Evolutionary conservation across 2,329 filamentous ascomycete species (phyloP).

Genomic region (Pseudofabraea citricarpa): DNA sequence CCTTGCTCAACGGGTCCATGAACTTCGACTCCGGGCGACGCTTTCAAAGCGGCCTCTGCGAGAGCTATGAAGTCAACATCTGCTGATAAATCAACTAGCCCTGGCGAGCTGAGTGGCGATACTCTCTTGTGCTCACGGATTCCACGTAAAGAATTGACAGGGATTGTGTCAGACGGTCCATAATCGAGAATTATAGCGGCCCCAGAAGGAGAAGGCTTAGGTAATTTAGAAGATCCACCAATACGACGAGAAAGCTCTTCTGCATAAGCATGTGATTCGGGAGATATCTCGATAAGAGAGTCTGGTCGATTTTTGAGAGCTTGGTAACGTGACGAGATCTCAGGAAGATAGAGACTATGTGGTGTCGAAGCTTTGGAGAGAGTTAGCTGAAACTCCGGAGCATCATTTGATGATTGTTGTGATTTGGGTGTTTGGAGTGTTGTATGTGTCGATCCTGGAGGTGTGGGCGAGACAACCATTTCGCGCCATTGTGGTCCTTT

Average conservation of each 20-base stretch:
- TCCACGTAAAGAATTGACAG: slow-evolving; percentile 83
- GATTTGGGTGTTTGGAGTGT: slow-evolving; percentile 49
- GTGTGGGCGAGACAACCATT: slow-evolving; percentile 68
- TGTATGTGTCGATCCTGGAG: slow-evolving; percentile 47
- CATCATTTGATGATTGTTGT: slow-evolving; percentile 40
- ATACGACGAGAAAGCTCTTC: slow-evolving; percentile 81
- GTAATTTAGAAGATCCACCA: slow-evolving; percentile 55
- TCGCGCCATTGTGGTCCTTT: slow-evolving; percentile 70
- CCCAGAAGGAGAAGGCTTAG: slow-evolving; percentile 64
- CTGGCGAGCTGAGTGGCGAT: slow-evolving; percentile 74
- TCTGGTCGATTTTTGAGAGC: slow-evolving; percentile 62
- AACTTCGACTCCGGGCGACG: slow-evolving; percentile 78
- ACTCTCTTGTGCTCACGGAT: slow-evolving; percentile 74
- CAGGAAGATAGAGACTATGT: slow-evolving; percentile 79
- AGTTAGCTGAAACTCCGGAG: slow-evolving; percentile 83
- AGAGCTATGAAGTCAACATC: slow-evolving; percentile 91
- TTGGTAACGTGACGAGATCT: slow-evolving; percentile 74
- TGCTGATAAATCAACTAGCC: slow-evolving; percentile 80
- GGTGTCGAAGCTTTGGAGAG: slow-evolving; percentile 71
- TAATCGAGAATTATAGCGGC: slow-evolving; percentile 97
- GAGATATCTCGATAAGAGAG: slow-evolving; percentile 83
- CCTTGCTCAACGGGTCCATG: slow-evolving; percentile 89
- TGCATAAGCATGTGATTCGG: slow-evolving; percentile 76
- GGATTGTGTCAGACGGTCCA: slow-evolving; percentile 73
- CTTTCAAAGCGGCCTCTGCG: slow-evolving; percentile 73